These are phyloP conservation scores for Corynespora cassiicola DNA, from an alignment of 2,329 filamentous ascomycete species.

Conservation along the genomic window DNA sequence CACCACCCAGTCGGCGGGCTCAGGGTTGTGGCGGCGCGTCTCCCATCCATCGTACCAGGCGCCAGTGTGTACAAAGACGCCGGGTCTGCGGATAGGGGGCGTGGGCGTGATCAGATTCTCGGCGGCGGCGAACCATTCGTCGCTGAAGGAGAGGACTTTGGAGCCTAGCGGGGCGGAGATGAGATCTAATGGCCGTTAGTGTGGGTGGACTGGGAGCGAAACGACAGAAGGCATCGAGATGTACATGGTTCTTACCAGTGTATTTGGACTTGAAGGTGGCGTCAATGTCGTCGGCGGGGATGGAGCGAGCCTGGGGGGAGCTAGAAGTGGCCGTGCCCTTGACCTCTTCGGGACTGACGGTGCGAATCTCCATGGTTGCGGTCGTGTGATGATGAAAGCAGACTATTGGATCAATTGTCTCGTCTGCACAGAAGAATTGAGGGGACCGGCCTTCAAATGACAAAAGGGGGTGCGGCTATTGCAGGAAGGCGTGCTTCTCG, in stretches of 20 bases:
- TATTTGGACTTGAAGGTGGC: constrained; percentile 62
- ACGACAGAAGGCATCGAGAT: too few species aligned
- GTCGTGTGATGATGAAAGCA: background rate
- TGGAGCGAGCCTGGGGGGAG: constrained; percentile 30
- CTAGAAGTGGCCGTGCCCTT: constrained; percentile 30
- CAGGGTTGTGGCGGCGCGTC: constrained; percentile 65
- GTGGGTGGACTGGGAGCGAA: background rate
- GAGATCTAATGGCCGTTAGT: constrained; percentile 49
- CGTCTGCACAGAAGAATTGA: background rate
- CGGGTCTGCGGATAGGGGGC: constrained; percentile 62
- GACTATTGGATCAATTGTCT: background rate
- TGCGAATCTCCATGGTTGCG: constrained; percentile 40
- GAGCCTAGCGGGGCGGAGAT: constrained; percentile 60
- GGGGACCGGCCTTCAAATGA: background rate
- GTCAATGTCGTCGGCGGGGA: constrained; percentile 60
- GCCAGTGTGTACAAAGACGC: constrained; percentile 65
- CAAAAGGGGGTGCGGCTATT: background rate
- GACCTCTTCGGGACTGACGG: constrained; percentile 36
- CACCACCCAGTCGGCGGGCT: constrained; percentile 66
- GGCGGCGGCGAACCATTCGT: constrained; percentile 68
- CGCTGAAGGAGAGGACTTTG: constrained; percentile 62
- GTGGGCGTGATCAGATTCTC: constrained; percentile 65
- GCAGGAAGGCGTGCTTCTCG: constrained; percentile 1
- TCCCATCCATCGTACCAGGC: constrained; percentile 73
- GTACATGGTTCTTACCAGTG: constrained; percentile 56